Evolutionary conservation across 1,139 yeast species (phyloP), one percentile per base, ranked within the genome.

Genomic region (Diutina neorugosa): DNA sequence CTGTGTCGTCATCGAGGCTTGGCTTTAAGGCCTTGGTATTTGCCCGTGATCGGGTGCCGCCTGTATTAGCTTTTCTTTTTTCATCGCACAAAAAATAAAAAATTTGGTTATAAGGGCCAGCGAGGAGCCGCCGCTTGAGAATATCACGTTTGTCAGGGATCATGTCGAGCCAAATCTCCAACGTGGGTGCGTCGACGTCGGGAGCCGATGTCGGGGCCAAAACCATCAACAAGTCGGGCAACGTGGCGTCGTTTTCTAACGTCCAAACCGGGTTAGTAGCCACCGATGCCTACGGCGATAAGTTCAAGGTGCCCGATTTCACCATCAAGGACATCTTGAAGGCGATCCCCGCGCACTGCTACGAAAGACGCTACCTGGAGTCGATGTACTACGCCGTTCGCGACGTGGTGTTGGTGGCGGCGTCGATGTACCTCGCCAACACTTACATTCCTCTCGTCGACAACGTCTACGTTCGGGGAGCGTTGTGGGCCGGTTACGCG

Each of bases 321-420:
- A 65, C 83, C 55, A 81, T 82, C 62, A 81, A 80, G 70, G 84
- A 81, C 53, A 77, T 82, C 53, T 69, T 82, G 53, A 65, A 70
- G 46, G 82, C 81, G 50, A 82, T 82, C 61, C 88, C 88, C 52
- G 66, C 76, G 52, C 79, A 80, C 61, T 81, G 86, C 61, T 82
- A 80, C 65, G 77, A 81, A 59, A 73, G 86, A 63, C 71, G 76
- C 53, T 64, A 80, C 54, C 59, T 68, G 48, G 65, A 67, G 51
- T 80, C 85, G 2, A 66, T 82, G 57, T 74, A 69, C 55, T 82
- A 81, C 60, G 85, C 82, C 14, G 72, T 72, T 53, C 73, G 88
- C 60, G 88, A 82, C 61, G 75, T 82, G 54, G 61, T 65, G 20
- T 65, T 69, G 52, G 67, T 78, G 69, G 63, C 69, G 2, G 58